Percentiles rank a stretch among this genome's conserved stretches.
phyloP scores from a whole-genome alignment of 768 basidiomycete genomes.

The Multifurca ochricompacta region DNA sequence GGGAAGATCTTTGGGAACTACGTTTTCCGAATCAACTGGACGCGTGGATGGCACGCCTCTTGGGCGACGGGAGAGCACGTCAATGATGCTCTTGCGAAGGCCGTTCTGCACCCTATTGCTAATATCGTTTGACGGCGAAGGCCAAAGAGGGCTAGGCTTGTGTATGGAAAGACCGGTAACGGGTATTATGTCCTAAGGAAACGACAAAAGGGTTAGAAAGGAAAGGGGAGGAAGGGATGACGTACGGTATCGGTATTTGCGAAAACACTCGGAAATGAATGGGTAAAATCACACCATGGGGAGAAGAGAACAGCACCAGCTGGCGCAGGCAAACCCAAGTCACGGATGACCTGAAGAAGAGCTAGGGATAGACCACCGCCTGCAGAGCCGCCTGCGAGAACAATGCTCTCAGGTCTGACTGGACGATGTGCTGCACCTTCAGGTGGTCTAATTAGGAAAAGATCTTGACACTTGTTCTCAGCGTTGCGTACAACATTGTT shows the following conservation, averaged over 20 bases:
- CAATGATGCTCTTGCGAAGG: constrained; percentile 53
- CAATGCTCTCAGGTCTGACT: constrained; percentile 72
- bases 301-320: constrained; percentile 87
- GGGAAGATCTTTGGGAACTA: constrained; percentile 18
- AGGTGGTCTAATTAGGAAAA: constrained; percentile 88
- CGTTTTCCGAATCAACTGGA: background rate
- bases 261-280: constrained; percentile 87
- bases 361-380: constrained; percentile 85
- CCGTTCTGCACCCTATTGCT: constrained; percentile 48
- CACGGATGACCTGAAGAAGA: constrained; percentile 81
- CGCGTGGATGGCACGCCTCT: background rate
- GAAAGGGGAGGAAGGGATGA: background rate
- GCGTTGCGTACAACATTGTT: background rate
- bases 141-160: constrained; percentile 76
- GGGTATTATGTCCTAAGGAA: constrained; percentile 66
- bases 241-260: constrained; percentile 76
- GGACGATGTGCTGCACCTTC: constrained; percentile 66
- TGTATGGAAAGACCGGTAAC: constrained; percentile 68
- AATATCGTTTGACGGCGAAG: constrained; percentile 60
- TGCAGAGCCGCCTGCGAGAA: constrained; percentile 88
- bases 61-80: constrained; percentile 37
- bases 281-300: constrained; percentile 92
- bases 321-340: constrained; percentile 70
- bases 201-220: background rate
- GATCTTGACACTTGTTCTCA: constrained; percentile 40